Evolutionary conservation across 495 filamentous ascomycete genomes (phyloP), one percentile per base, ranked within the genome.

Genomic region (Mytilinidion resinicola): DNA sequence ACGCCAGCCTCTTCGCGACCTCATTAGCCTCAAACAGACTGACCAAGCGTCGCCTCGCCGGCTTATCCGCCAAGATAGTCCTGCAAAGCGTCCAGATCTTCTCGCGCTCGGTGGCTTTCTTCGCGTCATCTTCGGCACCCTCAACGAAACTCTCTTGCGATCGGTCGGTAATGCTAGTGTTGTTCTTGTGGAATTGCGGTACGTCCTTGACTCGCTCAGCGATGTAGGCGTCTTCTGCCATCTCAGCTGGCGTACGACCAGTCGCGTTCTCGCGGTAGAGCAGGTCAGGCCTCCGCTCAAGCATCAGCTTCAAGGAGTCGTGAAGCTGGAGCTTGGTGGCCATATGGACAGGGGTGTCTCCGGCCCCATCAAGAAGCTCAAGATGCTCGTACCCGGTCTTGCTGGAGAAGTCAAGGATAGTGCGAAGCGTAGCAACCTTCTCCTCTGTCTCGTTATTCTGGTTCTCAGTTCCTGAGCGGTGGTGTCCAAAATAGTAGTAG

Each of bases 21-120:
- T 88, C 84, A 59, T 88, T 89, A 9, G 86, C 86, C 64, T 89
- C 85, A 60, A 80, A 76, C 59, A 90, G 69, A 55, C 76, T 85
- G 30, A 90, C 85, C 9, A 90, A 73, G 39, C 74, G 78, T 47
- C 86, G 73, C 73, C 84, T 87, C 17, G 47, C 67, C 55, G 46
- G 62, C 53, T 59, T 34, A 33, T 66, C 59, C 36, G 56, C 43
- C 61, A 63, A 62, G 8, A 62, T 51, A 8, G 67, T 57, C 35
- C 62, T 56, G 17, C 63, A 70, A 19, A 68, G 15, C 15, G 62
- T 59, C 38, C 57, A 64, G 15, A 62, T 56, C 25, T 54, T 59
- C 54, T 68, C 63, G 11, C 3, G 33, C 6, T 53, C 49, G 9
- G 48, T 37, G 61, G 17, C 70, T 8, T 56, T 51, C 8, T 44